phyloP scores from a whole-genome alignment of 768 basidiomycete species.

The Tulasnella sp. region DNA sequence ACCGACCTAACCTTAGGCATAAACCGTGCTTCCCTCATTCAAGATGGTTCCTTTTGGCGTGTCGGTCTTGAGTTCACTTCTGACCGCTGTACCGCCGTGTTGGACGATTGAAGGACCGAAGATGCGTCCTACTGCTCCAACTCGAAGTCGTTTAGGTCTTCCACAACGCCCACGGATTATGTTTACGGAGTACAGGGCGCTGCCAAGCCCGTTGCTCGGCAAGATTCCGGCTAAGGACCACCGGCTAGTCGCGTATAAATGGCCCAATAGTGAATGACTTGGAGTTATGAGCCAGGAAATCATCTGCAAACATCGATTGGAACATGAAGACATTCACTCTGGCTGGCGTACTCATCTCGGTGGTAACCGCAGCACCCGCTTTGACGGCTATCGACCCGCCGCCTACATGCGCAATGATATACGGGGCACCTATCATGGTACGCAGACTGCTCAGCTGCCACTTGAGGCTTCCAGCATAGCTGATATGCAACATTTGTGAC shows the following conservation, averaged over 20 bases:
- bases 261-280: not conserved
- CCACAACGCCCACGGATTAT: not conserved
- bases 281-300: not conserved
- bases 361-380: not conserved
- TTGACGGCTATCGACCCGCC: not conserved
- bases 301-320: not conserved
- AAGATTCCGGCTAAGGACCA: not conserved
- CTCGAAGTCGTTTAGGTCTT: not conserved
- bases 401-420: constrained; percentile 1
- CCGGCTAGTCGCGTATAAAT: not conserved
- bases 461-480: not conserved
- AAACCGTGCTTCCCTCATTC: not conserved
- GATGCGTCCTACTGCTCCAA: not conserved
- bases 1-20: not conserved
- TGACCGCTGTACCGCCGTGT: not conserved
- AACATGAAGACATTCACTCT: not conserved
- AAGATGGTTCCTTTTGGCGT: not conserved
- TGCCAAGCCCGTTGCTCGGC: not conserved
- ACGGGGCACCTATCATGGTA: not conserved
- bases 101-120: not conserved
- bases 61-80: not conserved
- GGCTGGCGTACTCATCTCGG: not conserved
- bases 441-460: not conserved
- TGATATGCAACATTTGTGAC: not conserved
- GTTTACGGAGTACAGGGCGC: not conserved